These are phyloP conservation scores for Nectriaceae sp. DNA, from an alignment of 2,329 filamentous ascomycete genomes.

Conservation along the genomic window DNA sequence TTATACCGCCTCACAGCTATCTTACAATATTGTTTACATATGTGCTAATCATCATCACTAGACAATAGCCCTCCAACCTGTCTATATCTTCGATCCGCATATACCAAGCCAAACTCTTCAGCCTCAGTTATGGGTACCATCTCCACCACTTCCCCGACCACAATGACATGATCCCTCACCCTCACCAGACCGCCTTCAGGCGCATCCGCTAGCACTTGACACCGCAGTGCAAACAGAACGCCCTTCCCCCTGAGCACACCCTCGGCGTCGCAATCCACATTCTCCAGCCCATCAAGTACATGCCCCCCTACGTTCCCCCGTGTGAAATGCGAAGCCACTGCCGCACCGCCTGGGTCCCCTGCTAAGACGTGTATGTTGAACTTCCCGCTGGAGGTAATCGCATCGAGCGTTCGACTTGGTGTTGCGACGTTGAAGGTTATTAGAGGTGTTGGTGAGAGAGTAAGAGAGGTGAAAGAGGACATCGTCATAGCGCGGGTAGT, in stretches of 20 bases:
- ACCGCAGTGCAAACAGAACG: slow-evolving; percentile 52
- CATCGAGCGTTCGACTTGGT: slow-evolving; percentile 57
- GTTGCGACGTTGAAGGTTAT: slow-evolving; percentile 59
- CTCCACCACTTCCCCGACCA: slow-evolving; percentile 52
- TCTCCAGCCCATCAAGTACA: slow-evolving; percentile 41
- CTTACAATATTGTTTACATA: neutral
- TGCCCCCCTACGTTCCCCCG: slow-evolving; percentile 46
- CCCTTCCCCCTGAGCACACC: slow-evolving; percentile 49
- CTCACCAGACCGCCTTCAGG: slow-evolving; percentile 43
- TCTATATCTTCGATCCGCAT: slow-evolving; percentile 52
- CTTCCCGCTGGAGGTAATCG: slow-evolving; percentile 42
- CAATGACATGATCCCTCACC: slow-evolving; percentile 54
- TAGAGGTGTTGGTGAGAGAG: slow-evolving; percentile 51
- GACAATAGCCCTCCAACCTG: slow-evolving; percentile 40
- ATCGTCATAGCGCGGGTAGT: slow-evolving; percentile 56
- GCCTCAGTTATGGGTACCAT: slow-evolving; percentile 38
- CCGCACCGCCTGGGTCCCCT: slow-evolving; percentile 48
- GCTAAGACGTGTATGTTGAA: slow-evolving; percentile 60
- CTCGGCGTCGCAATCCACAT: slow-evolving; percentile 10
- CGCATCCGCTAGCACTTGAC: slow-evolving; percentile 43
- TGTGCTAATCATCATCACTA: neutral
- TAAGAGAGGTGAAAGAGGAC: slow-evolving; percentile 60
- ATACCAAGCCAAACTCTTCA: slow-evolving; percentile 48
- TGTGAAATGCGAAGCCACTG: slow-evolving; percentile 54
- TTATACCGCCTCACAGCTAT: no score